Base-by-base conservation (phyloP, 2,329 filamentous ascomycete genomes). In the Emergomyces orientalis region DNA sequence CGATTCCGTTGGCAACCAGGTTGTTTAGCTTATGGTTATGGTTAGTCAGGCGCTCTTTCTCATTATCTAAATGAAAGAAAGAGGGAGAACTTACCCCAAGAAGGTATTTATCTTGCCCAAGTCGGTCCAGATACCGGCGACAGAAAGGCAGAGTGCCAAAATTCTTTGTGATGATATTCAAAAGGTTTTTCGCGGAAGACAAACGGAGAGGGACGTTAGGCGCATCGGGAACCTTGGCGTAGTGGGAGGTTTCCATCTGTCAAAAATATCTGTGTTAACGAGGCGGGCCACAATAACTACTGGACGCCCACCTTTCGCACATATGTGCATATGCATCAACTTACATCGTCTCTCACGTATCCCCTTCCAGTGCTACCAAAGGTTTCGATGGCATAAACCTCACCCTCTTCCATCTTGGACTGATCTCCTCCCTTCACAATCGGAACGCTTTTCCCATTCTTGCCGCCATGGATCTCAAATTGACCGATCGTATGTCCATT, bases 321-420 rank as follows among this genome's bases (percentile, higher is more conserved):
- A 43, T 39, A 32, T 13, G 17, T 25, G 60, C 22, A 34, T 11
- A 9, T 25, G 9, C 19, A 39, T 14, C 9, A 17, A 75, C 83
- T 74, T 77, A 91, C 88, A 77, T 96, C 90, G 72, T 97, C 91
- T 67, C 86, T 81, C 63, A 96, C 90, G 72, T 90, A 89, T 67
- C 91, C 92, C 73, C 90, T 92, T 67, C 92, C 93, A 27, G 92
- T 97, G 74, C 88, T 94, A 65, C 92, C 93, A 75, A 97, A 97
- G 0, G 92, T 97, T 80, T 97, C 92, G 69, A 97, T 96, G 67
- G 92, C 92, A 75, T 95, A 97, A 22, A 91, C 87, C 72, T 97
- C 92, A 51, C 91, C 91, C 77, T 97, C 93, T 78, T 97, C 92
- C 93, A 97, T 97, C 82, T 96, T 96, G 60, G 91, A 95, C 74